Conservation (phyloP, 345 rosid species). For the Orychophragmus violaceus region DNA sequence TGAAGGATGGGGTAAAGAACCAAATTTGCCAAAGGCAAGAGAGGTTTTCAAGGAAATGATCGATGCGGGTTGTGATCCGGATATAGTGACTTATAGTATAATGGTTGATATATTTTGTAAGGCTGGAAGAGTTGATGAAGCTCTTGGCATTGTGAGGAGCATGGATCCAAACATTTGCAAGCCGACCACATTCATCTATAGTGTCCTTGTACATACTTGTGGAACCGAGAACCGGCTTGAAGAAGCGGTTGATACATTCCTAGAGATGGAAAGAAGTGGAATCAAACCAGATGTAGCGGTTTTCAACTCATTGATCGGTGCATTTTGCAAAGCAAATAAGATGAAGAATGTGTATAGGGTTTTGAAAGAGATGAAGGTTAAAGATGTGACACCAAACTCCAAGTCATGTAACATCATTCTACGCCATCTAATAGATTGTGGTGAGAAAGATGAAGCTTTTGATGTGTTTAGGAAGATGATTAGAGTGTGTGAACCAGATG, state of each 20-base stretch:
- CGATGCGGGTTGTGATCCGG: constrained; percentile 59
- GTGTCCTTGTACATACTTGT: constrained; percentile 72
- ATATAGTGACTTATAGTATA: constrained; percentile 77
- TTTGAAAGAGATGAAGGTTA: constrained; percentile 62
- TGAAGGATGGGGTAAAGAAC: constrained; percentile 90
- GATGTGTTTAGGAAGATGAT: constrained; percentile 69
- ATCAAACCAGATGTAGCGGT: constrained; percentile 61
- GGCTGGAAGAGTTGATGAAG: constrained; percentile 90
- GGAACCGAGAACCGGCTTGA: constrained; percentile 71
- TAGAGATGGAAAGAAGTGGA: constrained; percentile 77
- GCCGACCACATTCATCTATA: constrained; percentile 75
- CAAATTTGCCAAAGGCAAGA: constrained; percentile 80
- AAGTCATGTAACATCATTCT: constrained; percentile 71
- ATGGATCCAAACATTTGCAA: constrained; percentile 50
- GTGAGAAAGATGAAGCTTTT: constrained; percentile 69
- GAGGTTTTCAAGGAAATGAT: constrained; percentile 72
- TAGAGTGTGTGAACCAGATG: constrained; percentile 73
- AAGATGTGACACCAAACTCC: constrained; percentile 60
- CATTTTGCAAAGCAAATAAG: constrained; percentile 68
- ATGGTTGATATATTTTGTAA: constrained; percentile 86
- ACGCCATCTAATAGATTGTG: constrained; percentile 46
- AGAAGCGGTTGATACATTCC: constrained; percentile 71
- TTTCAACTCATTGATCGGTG: constrained; percentile 72
- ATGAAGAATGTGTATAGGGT: constrained; percentile 62
- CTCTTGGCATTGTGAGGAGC: constrained; percentile 54